Evolutionary conservation across 2,329 filamentous ascomycete species (phyloP).

Genomic region (Raffaelea arxii): DNA sequence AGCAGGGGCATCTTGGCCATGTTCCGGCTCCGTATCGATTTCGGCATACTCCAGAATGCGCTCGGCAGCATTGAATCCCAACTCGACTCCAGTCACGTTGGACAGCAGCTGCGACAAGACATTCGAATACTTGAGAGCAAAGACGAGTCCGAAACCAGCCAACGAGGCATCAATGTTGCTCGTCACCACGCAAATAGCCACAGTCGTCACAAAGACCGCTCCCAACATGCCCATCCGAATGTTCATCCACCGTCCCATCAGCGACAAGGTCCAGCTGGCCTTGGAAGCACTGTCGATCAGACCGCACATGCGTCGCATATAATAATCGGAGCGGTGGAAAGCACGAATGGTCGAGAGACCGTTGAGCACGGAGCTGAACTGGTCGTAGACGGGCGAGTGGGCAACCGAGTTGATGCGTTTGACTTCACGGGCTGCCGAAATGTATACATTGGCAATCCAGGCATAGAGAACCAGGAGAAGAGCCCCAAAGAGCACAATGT

Average conservation of each 20-base stretch:
- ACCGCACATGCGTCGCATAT: slow-evolving; percentile 23
- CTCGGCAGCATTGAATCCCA: slow-evolving; percentile 32
- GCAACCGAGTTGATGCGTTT: slow-evolving; percentile 32
- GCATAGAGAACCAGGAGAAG: slow-evolving; percentile 24
- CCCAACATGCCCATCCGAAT: slow-evolving; percentile 30
- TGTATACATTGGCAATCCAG: slow-evolving; percentile 24
- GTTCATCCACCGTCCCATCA: slow-evolving; percentile 25
- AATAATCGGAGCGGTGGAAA: slow-evolving; percentile 25
- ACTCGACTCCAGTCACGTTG: slow-evolving; percentile 26
- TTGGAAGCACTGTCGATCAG: slow-evolving; percentile 23
- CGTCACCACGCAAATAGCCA: slow-evolving; percentile 25
- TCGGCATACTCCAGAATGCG: slow-evolving; percentile 33
- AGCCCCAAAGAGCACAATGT: slow-evolving; percentile 25
- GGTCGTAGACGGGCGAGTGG: slow-evolving; percentile 31
- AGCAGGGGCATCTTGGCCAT: slow-evolving; percentile 22
- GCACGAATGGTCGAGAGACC: slow-evolving; percentile 32
- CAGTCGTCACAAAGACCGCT: slow-evolving; percentile 25
- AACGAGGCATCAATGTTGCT: slow-evolving; percentile 26
- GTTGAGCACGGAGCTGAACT: slow-evolving; percentile 28
- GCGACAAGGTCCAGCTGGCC: slow-evolving; percentile 21
- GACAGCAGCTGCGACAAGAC: slow-evolving; percentile 24
- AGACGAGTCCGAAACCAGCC: slow-evolving; percentile 30
- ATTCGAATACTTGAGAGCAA: slow-evolving; percentile 26
- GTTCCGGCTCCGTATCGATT: slow-evolving; percentile 26
- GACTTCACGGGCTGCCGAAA: slow-evolving; percentile 26